Conservation (phyloP, 306 rosid genomes). For the Prunus persica region DNA sequence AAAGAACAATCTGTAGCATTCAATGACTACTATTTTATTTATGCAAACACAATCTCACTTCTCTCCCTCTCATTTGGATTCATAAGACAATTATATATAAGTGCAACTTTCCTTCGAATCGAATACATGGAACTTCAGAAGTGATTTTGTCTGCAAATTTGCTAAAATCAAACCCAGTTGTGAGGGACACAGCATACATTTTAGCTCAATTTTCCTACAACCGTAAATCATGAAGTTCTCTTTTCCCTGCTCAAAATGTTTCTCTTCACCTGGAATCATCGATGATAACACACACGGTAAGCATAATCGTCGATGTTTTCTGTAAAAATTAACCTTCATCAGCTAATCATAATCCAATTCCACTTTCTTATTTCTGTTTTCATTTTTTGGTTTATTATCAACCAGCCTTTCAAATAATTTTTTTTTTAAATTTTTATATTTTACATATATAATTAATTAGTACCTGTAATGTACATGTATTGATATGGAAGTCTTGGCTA, state of each 20-base stretch:
- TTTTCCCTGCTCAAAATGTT: slow-evolving; percentile 12
- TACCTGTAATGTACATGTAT: not conserved
- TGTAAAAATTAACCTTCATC: not conserved
- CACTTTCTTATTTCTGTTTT: not conserved
- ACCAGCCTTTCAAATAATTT: not conserved
- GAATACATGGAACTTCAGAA: not conserved
- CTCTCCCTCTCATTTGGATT: not conserved
- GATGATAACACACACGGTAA: slow-evolving; percentile 12
- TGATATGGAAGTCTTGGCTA: not conserved
- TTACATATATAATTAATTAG: not conserved
- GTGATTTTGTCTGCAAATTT: not conserved
- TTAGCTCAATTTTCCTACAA: not conserved
- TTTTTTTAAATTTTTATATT: not conserved
- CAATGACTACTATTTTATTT: too few relatives aligned
- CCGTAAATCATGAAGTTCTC: slow-evolving; percentile 14
- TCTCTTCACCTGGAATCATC: slow-evolving; percentile 12
- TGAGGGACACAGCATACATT: not conserved
- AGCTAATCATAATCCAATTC: too few relatives aligned
- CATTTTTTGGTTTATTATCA: not conserved
- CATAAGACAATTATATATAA: not conserved
- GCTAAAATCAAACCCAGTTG: not conserved
- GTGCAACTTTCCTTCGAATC: not conserved
- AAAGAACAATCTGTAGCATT: not conserved
- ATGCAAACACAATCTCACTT: not conserved
- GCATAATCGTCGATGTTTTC: not conserved